Conservation (phyloP, 2,329 filamentous ascomycete species). For the Tympanopsis confertula region DNA sequence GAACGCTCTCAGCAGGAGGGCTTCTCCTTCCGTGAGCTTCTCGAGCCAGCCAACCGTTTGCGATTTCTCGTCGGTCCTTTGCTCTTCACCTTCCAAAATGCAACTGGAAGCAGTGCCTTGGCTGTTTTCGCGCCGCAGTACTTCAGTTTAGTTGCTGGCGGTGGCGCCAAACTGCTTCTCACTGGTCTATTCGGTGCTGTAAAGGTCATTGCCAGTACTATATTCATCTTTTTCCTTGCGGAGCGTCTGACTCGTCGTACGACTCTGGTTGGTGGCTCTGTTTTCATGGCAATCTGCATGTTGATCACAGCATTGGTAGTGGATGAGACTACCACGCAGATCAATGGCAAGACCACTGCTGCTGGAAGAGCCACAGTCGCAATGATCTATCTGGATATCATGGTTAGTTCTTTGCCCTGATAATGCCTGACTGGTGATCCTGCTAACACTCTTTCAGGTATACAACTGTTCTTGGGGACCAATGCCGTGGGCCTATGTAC, state of each 20-base stretch:
- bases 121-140: constrained; percentile 24
- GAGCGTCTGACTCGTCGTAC: constrained; percentile 19
- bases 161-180: constrained; percentile 16
- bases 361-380: constrained; percentile 3
- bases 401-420: too few relatives aligned
- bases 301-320: constrained; percentile 25
- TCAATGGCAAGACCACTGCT: constrained; percentile 2
- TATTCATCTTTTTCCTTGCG: constrained; percentile 19
- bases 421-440: too few relatives aligned
- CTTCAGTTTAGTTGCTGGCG: constrained; percentile 20
- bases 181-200: constrained; percentile 24
- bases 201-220: constrained; percentile 18
- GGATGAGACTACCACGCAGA: too few relatives aligned
- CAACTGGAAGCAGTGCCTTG: constrained; percentile 20
- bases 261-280: constrained; percentile 21
- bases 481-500: constrained; percentile 22
- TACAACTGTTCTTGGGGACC: constrained; percentile 26
- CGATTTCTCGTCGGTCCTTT: constrained; percentile 19
- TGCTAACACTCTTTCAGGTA: too few relatives aligned
- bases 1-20: background rate
- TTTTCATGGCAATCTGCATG: constrained; percentile 24
- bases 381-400: constrained; percentile 5
- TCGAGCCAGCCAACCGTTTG: background rate
- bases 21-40: background rate
- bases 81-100: constrained; percentile 19